These are phyloP conservation scores for Epichloe festucae DNA, from an alignment of 2,329 filamentous ascomycete genomes.

Conservation along the genomic window DNA sequence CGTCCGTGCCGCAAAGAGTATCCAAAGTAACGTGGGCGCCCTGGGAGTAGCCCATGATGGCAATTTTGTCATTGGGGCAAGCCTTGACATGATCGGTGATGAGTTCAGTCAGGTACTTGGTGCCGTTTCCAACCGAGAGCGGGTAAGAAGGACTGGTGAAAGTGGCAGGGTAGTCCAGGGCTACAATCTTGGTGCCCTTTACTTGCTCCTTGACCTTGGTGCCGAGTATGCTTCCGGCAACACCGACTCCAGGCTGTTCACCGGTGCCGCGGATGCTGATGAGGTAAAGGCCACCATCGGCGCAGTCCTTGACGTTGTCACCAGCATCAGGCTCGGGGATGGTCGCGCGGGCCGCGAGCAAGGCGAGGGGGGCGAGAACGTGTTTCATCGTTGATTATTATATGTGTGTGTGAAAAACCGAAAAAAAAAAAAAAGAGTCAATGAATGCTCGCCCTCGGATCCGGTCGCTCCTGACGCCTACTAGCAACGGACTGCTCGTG, in stretches of 20 bases:
- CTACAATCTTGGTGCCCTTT: conserved; percentile 20
- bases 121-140: conserved; percentile 22
- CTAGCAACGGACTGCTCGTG: no score
- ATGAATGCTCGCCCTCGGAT: no score
- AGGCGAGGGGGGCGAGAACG: conserved; percentile 5
- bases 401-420: no score
- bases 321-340: conserved; percentile 14
- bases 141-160: conserved; percentile 19
- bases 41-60: conserved; percentile 30
- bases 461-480: no score
- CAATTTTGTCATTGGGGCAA: conserved; percentile 28
- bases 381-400: conserved; percentile 3
- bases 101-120: conserved; percentile 16
- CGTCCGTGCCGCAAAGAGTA: conserved; percentile 24
- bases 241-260: conserved; percentile 22
- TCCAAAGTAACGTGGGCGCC: conserved; percentile 27
- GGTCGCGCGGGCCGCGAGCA: conserved; percentile 8
- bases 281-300: conserved; percentile 26
- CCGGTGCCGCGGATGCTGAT: conserved; percentile 26
- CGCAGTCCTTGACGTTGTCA: conserved; percentile 17
- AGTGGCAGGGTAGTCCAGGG: conserved; percentile 27
- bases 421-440: no score
- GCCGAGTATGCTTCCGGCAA: conserved; percentile 19
- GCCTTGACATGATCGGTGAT: conserved; percentile 19
- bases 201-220: conserved; percentile 19